phyloP scores from a whole-genome alignment of 2,329 filamentous ascomycete genomes.

The Xylaria sp. region DNA sequence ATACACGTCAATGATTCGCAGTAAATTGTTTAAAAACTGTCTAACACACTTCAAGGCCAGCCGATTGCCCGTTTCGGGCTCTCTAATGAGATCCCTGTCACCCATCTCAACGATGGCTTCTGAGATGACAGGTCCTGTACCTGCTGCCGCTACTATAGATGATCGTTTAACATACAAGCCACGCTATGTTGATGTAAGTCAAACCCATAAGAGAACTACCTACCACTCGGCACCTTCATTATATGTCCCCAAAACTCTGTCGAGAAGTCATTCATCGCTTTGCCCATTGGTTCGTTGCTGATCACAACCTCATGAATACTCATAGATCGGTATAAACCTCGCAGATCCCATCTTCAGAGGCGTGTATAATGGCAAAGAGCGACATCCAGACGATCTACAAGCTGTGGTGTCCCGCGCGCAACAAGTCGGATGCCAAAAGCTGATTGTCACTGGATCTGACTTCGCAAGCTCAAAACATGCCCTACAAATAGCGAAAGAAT shows the following conservation, averaged over 20 bases:
- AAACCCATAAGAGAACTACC: not conserved
- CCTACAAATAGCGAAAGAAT: conserved; percentile 75
- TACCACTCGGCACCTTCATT: too few species aligned
- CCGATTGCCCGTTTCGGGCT: conserved; percentile 16
- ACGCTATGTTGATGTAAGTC: conserved; percentile 70
- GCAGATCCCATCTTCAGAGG: conserved; percentile 92
- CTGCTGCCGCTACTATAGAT: conserved; percentile 31
- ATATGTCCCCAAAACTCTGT: not conserved
- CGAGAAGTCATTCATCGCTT: not conserved
- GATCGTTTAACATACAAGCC: conserved; percentile 54
- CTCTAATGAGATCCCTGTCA: conserved; percentile 34
- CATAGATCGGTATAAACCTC: conserved; percentile 90
- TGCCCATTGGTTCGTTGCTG: conserved; percentile 2
- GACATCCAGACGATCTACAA: conserved; percentile 77
- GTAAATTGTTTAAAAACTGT: conserved; percentile 26
- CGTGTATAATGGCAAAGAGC: conserved; percentile 80
- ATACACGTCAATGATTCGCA: conserved; percentile 33
- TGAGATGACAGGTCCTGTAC: conserved; percentile 37
- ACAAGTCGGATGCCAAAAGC: conserved; percentile 83
- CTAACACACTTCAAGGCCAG: conserved; percentile 29
- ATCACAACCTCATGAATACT: conserved; percentile 1
- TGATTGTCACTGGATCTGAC: conserved; percentile 94
- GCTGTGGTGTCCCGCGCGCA: conserved; percentile 82
- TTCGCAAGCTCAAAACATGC: conserved; percentile 80
- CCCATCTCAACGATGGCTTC: conserved; percentile 44